Conservation (phyloP, 176 grass and related monocot genomes). For the Cocos nucifera region DNA sequence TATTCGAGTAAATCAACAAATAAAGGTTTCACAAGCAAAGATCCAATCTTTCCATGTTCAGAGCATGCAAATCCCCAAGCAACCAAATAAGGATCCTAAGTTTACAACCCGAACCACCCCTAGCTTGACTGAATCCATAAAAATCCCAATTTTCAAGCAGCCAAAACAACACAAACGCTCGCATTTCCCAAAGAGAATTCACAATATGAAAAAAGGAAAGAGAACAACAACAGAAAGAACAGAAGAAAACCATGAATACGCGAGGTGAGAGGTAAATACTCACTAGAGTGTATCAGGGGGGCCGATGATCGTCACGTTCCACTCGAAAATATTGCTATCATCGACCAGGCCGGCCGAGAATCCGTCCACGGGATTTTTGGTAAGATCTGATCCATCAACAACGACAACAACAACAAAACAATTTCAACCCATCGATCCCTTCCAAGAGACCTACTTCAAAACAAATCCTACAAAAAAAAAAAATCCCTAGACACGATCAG, state of each 20-base stretch:
- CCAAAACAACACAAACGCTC: too few species aligned
- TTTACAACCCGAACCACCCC: too few species aligned
- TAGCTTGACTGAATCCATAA: too few species aligned
- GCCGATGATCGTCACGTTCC: conserved; percentile 97
- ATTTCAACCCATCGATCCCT: too few species aligned
- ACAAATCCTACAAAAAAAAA: not conserved
- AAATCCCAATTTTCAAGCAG: too few species aligned
- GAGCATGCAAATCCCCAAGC: too few species aligned
- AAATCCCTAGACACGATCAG: conserved; percentile 2
- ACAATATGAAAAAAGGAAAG: conserved; percentile 7
- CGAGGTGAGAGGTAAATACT: conserved; percentile 13
- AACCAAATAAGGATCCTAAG: too few species aligned
- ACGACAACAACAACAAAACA: not conserved
- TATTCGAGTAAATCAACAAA: too few species aligned
- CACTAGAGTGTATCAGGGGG: conserved; percentile 94
- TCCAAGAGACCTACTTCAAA: too few species aligned
- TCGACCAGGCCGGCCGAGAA: conserved; percentile 85
- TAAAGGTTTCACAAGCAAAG: too few species aligned
- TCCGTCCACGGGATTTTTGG: conserved; percentile 74
- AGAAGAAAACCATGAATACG: conserved; percentile 5
- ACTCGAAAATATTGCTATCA: conserved; percentile 78
- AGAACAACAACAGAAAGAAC: conserved; percentile 2
- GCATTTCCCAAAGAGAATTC: not conserved
- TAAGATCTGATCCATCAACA: conserved; percentile 46
- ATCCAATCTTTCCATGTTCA: too few species aligned